Percentiles rank a stretch among this genome's conserved stretches.
Conservation (phyloP, 2,329 filamentous ascomycete species). For the Penicillium sp. region DNA sequence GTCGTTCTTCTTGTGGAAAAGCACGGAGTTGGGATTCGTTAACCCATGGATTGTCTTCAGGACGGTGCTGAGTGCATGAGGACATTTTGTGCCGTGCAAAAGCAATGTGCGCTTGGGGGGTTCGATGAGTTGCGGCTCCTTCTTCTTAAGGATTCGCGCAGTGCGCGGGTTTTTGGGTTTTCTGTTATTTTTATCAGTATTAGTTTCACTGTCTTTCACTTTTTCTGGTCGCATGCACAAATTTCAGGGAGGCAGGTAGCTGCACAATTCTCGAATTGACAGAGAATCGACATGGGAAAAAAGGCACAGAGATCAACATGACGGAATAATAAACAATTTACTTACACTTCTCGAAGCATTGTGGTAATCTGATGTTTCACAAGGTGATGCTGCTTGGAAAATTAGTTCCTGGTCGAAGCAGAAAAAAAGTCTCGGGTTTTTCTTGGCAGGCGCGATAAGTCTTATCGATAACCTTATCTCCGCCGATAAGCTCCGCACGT, state of each 20-base stretch:
- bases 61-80: conserved; percentile 75
- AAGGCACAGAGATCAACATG: neutral
- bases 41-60: conserved; percentile 80
- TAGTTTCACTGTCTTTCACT: neutral
- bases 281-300: neutral
- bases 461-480: conserved; percentile 14
- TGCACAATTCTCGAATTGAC: neutral
- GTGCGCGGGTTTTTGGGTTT: conserved; percentile 80
- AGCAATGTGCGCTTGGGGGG: conserved; percentile 88
- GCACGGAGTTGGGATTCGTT: conserved; percentile 78
- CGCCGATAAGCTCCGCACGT: neutral
- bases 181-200: conserved; percentile 31
- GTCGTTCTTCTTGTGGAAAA: conserved; percentile 95
- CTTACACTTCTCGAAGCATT: conserved; percentile 45
- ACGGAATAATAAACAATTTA: conserved; percentile 2
- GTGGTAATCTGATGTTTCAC: conserved; percentile 10
- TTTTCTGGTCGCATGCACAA: neutral
- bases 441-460: conserved; percentile 9
- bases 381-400: neutral
- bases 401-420: neutral
- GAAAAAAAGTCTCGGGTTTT: neutral
- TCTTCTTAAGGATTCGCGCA: conserved; percentile 90
- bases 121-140: conserved; percentile 82
- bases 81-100: conserved; percentile 81
- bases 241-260: neutral